Evolutionary conservation across 495 filamentous ascomycete species (phyloP).

Genomic region (Viridothelium virens): DNA sequence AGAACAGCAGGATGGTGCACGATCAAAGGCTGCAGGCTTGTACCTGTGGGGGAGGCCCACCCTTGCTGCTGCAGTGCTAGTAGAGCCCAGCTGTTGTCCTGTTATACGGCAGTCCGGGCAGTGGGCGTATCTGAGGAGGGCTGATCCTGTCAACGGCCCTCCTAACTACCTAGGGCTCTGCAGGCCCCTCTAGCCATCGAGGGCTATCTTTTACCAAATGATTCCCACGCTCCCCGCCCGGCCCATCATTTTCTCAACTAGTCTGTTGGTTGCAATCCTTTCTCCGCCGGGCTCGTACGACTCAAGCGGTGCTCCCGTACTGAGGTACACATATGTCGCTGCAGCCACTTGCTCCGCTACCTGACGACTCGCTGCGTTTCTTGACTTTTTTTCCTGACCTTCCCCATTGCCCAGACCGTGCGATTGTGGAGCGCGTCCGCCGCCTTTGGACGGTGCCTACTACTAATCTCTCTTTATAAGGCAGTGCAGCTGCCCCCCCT

Average conservation of each 20-base stretch:
- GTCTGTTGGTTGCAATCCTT: conserved; percentile 5
- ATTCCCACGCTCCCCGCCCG: neutral
- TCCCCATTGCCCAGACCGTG: neutral
- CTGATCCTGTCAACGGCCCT: conserved; percentile 6
- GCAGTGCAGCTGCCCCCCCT: neutral
- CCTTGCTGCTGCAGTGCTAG: neutral
- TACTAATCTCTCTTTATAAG: neutral
- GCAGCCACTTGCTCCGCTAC: conserved; percentile 7
- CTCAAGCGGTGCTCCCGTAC: neutral
- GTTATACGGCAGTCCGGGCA: neutral
- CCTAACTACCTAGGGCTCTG: neutral
- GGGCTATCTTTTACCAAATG: neutral
- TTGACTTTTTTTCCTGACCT: neutral
- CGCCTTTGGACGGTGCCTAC: neutral
- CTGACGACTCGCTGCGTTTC: neutral
- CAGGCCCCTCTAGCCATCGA: neutral
- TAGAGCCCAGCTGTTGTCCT: conserved; percentile 1
- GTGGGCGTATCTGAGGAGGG: neutral
- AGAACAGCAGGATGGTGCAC: conserved; percentile 2
- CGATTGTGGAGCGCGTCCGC: neutral
- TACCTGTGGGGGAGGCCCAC: neutral
- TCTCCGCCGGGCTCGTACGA: conserved; percentile 4
- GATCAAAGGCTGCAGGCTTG: conserved; percentile 1
- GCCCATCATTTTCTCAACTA: conserved; percentile 7
- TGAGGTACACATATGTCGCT: conserved; percentile 5